Percentiles rank a stretch among this genome's conserved stretches.
Conservation (phyloP, 352 stramenopile species). For the Globisporangium parvum region DNA sequence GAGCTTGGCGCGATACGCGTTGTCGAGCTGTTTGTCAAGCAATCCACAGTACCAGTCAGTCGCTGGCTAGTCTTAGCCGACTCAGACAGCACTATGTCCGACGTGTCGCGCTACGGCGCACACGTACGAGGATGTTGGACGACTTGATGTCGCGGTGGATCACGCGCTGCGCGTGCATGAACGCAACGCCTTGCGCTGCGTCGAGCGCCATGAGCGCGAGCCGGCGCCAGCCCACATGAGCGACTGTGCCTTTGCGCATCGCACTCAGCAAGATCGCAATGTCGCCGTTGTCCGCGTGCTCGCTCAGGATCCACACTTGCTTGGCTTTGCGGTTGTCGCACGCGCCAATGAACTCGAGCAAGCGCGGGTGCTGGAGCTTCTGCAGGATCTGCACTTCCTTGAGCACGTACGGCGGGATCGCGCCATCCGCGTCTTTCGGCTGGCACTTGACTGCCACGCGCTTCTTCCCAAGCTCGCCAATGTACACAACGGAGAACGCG, state of each 20-base stretch:
- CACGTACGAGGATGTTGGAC: conserved; percentile 68
- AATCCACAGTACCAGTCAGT: neutral
- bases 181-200: conserved; percentile 89
- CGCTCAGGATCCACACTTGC: conserved; percentile 81
- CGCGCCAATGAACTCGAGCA: conserved; percentile 72
- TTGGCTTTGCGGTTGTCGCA: conserved; percentile 63
- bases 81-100: neutral
- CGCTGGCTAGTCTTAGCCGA: no score
- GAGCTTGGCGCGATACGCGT: conserved; percentile 61
- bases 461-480: conserved; percentile 63
- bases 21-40: conserved; percentile 34
- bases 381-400: conserved; percentile 72
- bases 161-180: conserved; percentile 88
- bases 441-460: conserved; percentile 83
- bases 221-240: conserved; percentile 54
- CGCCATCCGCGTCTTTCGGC: conserved; percentile 64
- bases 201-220: conserved; percentile 71
- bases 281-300: conserved; percentile 74
- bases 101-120: neutral
- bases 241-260: conserved; percentile 35
- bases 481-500: conserved; percentile 77
- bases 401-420: conserved; percentile 69
- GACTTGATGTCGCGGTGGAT: conserved; percentile 87
- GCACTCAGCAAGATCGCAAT: conserved; percentile 59
- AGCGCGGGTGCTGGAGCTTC: conserved; percentile 56